Base-by-base conservation (phyloP, 805 yeast species). In the Saturnispora zaruensis region DNA sequence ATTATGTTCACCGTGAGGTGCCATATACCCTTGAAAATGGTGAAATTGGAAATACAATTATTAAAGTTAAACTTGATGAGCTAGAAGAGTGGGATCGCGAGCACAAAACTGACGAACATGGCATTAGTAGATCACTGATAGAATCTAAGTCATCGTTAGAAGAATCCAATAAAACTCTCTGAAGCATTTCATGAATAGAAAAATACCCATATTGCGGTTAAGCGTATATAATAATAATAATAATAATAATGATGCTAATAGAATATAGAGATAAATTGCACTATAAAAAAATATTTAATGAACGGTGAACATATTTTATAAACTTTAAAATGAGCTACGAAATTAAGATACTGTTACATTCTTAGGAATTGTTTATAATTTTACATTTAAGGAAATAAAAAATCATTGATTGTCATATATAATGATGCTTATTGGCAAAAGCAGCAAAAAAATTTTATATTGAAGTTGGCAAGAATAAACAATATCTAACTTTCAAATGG, bases 21-120 rank as follows among this genome's bases (percentile, higher is more conserved):
- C 51, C 50, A 33, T 71, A 68, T 48, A 41, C 45, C 18, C 66
- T 68, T 50, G 66, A 58, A 9, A 68, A 66, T 43, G 74, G 74
- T 21, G 75, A 68, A 49, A 53, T 46, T 20, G 75, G 74, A 6
- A 69, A 70, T 49, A 68, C 64, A 2, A 69, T 71, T 41, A 63
- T 69, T 42, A 66, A 69, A 45, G 72, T 71, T 21, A 57, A 61
- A 21, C 30, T 52, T 3, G 59, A 49, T 1, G 67, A 71, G 4
- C 45, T 70, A 13, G 66, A 55, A 11, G 59, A 58, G 41, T 71
- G 71, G 68, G 75, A 58, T 49, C 59, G 34, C 52, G 59, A 44
- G 2, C 56, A 58, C 46, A 34, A 30, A 18, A 44, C 48, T 9
- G 53, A 54, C 33, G 40, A 32, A 8, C 51, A 53, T 45, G 55